Percentiles rank a stretch among this genome's conserved stretches.
Conservation (phyloP, 2,329 filamentous ascomycete species). For the Beauveria varroae region DNA sequence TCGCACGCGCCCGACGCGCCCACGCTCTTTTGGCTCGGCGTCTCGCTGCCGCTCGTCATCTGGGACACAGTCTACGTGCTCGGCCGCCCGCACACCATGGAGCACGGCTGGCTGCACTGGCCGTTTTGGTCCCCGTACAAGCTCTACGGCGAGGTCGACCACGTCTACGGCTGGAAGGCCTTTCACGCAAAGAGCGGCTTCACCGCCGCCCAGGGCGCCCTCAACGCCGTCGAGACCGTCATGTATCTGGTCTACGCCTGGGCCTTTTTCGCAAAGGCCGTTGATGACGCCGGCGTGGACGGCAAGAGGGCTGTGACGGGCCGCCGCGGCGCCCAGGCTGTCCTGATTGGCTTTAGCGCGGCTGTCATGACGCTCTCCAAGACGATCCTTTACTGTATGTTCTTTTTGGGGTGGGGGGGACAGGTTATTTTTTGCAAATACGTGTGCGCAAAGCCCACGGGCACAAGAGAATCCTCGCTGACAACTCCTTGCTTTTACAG, state of each 20-base stretch:
- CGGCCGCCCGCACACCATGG: slow-evolving; percentile 73
- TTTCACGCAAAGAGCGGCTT: slow-evolving; percentile 65
- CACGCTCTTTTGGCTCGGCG: slow-evolving; percentile 60
- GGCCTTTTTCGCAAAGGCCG: slow-evolving; percentile 25
- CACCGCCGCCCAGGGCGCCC: slow-evolving; percentile 61
- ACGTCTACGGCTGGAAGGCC: slow-evolving; percentile 73
- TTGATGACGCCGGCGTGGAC: slow-evolving; percentile 13
- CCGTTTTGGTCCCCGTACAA: slow-evolving; percentile 72
- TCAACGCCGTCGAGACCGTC: slow-evolving; percentile 62
- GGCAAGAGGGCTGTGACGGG: slow-evolving; percentile 32
- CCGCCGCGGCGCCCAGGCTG: slow-evolving; percentile 34
- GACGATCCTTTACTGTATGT: slow-evolving; percentile 52
- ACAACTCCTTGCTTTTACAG: slow-evolving; percentile 22
- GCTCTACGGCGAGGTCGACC: slow-evolving; percentile 72
- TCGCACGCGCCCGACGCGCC: slow-evolving; percentile 37
- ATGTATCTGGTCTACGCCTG: slow-evolving; percentile 54
- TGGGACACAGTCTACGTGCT: slow-evolving; percentile 81
- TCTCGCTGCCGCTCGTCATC: slow-evolving; percentile 69
- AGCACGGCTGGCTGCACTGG: slow-evolving; percentile 62
- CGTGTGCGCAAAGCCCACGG: too few species aligned
- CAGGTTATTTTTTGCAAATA: too few species aligned
- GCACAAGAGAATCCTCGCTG: neutral
- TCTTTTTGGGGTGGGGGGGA: neutral
- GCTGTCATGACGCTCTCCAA: slow-evolving; percentile 56
- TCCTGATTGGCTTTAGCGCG: slow-evolving; percentile 43